Conservation (phyloP, 768 basidiomycete species). For the Suillus subluteus region DNA sequence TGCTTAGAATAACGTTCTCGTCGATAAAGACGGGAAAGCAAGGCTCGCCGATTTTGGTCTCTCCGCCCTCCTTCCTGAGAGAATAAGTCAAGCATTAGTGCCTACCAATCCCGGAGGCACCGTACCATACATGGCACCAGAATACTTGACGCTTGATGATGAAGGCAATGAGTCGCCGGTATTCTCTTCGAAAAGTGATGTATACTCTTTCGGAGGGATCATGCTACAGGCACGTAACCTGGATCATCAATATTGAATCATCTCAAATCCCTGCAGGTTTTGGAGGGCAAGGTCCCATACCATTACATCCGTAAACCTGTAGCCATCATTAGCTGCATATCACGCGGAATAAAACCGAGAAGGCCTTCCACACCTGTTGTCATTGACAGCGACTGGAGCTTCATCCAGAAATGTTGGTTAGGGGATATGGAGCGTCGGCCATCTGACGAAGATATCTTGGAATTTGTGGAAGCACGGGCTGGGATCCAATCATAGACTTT, state of each 20-base stretch:
- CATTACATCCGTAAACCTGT: background rate
- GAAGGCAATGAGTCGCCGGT: background rate
- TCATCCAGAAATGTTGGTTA: conserved; percentile 30
- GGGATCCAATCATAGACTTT: background rate
- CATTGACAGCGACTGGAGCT: conserved; percentile 26
- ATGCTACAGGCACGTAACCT: conserved; percentile 14
- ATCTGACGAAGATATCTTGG: conserved; percentile 28
- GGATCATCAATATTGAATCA: background rate
- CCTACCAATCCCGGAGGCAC: conserved; percentile 23
- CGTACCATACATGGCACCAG: conserved; percentile 7
- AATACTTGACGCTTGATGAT: background rate
- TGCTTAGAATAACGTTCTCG: conserved; percentile 12
- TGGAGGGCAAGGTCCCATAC: conserved; percentile 3
- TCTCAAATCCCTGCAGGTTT: background rate
- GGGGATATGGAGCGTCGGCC: conserved; percentile 38
- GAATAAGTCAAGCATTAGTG: background rate
- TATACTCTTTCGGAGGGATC: conserved; percentile 34
- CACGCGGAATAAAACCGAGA: conserved; percentile 15
- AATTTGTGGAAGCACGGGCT: conserved; percentile 17
- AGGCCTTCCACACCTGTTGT: conserved; percentile 16
- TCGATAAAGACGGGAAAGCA: conserved; percentile 18
- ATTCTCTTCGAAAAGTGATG: conserved; percentile 3
- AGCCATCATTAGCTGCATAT: background rate
- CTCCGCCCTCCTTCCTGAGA: conserved; percentile 17
- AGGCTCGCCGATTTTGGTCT: conserved; percentile 11